These are phyloP conservation scores for Peronospora destructor DNA, from an alignment of 352 stramenopile species.

Conservation along the genomic window DNA sequence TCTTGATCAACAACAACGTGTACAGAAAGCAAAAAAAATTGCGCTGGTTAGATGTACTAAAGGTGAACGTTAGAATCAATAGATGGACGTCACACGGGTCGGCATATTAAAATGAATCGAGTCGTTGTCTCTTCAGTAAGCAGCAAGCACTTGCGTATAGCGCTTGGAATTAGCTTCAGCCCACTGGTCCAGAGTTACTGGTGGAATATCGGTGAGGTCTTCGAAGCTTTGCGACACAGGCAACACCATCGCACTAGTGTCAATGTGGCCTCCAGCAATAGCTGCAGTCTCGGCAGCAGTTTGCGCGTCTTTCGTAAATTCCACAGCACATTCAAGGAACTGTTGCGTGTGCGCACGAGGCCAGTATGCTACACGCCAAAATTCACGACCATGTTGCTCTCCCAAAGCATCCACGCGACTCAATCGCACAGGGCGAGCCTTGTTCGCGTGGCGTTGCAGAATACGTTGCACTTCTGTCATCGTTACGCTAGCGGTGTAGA, in stretches of 20 bases:
- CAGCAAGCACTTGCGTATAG: slow-evolving; percentile 37
- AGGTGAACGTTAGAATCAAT: neutral
- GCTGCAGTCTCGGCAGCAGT: slow-evolving; percentile 18
- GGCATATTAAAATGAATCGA: neutral
- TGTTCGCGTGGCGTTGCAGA: slow-evolving; percentile 35
- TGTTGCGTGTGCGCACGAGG: slow-evolving; percentile 35
- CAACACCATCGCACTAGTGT: slow-evolving; percentile 23
- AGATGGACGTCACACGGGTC: neutral
- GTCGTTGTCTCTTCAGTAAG: slow-evolving; percentile 9
- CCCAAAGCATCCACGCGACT: slow-evolving; percentile 35
- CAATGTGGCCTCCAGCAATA: slow-evolving; percentile 8
- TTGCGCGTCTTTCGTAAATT: slow-evolving; percentile 30
- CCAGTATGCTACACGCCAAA: slow-evolving; percentile 58
- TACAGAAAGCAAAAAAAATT: slow-evolving; percentile 8
- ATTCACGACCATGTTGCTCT: slow-evolving; percentile 35
- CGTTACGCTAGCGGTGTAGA: slow-evolving; percentile 42
- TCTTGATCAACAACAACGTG: neutral
- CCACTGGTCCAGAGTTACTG: slow-evolving; percentile 50
- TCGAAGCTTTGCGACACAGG: slow-evolving; percentile 48
- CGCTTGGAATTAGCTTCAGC: slow-evolving; percentile 39
- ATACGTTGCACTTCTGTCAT: slow-evolving; percentile 40
- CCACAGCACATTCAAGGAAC: slow-evolving; percentile 44
- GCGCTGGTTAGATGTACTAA: slow-evolving; percentile 2
- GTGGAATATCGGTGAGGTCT: slow-evolving; percentile 46
- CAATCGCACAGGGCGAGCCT: slow-evolving; percentile 32